These are phyloP conservation scores for Phoenix roebelenii DNA, from an alignment of 176 grass and related monocot species.

Conservation along the genomic window DNA sequence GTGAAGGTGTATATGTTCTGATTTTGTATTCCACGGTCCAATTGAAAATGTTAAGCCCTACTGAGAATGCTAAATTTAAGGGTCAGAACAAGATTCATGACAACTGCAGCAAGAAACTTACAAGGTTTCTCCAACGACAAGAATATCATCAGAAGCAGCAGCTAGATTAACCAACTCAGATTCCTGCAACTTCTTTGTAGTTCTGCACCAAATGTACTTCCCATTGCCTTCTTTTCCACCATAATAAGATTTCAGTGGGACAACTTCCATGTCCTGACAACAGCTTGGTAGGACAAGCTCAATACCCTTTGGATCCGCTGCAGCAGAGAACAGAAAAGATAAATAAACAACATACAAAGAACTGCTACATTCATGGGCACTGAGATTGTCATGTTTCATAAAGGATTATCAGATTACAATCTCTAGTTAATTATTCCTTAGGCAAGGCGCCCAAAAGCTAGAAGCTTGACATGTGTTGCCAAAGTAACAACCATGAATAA, in stretches of 20 bases:
- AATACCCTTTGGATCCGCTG: slow-evolving; percentile 69
- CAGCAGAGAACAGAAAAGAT: slow-evolving; percentile 13
- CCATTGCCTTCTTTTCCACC: slow-evolving; percentile 83
- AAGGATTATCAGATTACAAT: no score
- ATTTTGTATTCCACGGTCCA: slow-evolving; percentile 29
- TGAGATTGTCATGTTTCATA: no score
- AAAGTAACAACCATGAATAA: no score
- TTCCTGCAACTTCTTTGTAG: slow-evolving; percentile 43
- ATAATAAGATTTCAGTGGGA: slow-evolving; percentile 74
- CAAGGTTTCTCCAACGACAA: slow-evolving; percentile 55
- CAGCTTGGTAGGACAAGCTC: slow-evolving; percentile 60
- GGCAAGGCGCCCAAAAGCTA: no score
- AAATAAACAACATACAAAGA: not conserved
- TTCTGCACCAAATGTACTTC: slow-evolving; percentile 75
- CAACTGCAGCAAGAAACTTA: slow-evolving; percentile 24
- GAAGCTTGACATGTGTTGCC: no score
- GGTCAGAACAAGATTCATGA: no score
- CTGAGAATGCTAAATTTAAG: not conserved
- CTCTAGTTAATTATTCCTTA: no score
- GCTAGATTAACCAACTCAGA: slow-evolving; percentile 43
- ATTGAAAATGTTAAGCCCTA: slow-evolving; percentile 8
- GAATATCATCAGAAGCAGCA: slow-evolving; percentile 33
- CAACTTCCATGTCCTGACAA: slow-evolving; percentile 74
- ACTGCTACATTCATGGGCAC: no score
- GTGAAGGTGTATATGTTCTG: slow-evolving; percentile 69